Base-by-base conservation (phyloP, 2,329 filamentous ascomycete species). In the Cladosporium sp. region DNA sequence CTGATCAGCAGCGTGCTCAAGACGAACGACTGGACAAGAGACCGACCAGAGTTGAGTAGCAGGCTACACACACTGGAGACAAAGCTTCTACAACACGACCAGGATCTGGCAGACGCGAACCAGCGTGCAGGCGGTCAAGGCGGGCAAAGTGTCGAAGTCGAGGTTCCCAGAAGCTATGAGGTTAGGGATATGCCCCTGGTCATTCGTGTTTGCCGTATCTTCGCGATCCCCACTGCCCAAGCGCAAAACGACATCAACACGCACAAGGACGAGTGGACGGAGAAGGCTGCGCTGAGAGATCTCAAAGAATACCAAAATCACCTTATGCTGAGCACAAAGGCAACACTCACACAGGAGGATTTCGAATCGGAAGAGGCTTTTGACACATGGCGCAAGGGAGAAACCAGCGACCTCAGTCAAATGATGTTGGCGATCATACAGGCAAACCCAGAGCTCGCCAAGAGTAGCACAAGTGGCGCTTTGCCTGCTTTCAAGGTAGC, bases 141-240 rank as follows among this genome's bases (percentile, higher is more conserved):
- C 15, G 79, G 88, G 41, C 87, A 86, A 58, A 91, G 90, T 10
- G 85, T 95, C 69, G 94, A 97, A 77, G 91, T 94, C 26, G 85
- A 91, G 65, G 87, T 93, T 2, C 93, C 94, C 12, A 82, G 96
- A 66, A 95, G 88, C 74, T 92, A 97, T 78, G 92, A 97, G 78
- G 90, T 98, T 75, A 97, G 95, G 79, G 95, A 99, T 76, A 99
- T 99, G 95, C 90, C 90, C 44, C 86, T 97, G 80, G 95, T 97
- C 32, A 90, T 95, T 76, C 87, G 90, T 41, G 93, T 99, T 30
- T 91, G 90, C 60, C 89, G 86, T 72, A 91, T 97, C 69, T 99
- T 98, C 79, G 91, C 90, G 54, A 84, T 94, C 67, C 88, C 88
- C 52, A 88, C 90, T 70, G 88, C 89, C 1, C 89, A 95, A 71